Conservation (phyloP, 768 basidiomycete species). For the Tricholoma saponaceum region DNA sequence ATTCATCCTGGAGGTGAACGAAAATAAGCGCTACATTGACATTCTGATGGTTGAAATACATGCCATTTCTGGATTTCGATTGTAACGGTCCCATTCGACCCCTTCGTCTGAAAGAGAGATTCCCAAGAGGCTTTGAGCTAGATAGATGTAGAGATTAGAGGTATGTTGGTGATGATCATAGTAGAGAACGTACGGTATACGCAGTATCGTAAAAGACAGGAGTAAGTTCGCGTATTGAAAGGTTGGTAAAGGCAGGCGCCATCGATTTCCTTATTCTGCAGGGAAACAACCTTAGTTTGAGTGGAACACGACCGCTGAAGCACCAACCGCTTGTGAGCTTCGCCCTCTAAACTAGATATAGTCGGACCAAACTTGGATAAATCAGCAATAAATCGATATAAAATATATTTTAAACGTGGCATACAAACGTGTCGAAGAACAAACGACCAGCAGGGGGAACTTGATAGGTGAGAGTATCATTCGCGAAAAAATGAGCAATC, state of each 20-base stretch:
- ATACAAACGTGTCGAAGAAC: too few relatives aligned
- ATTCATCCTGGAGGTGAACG: slow-evolving; percentile 31
- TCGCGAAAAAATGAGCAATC: slow-evolving; percentile 18
- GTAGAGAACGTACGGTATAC: slow-evolving; percentile 28
- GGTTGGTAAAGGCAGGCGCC: slow-evolving; percentile 37
- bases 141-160: too few relatives aligned
- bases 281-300: background rate
- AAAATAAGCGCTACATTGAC: too few relatives aligned
- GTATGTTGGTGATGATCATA: background rate
- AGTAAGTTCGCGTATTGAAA: slow-evolving; percentile 32
- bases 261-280: slow-evolving; percentile 32
- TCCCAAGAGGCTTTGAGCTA: too few relatives aligned
- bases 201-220: slow-evolving; percentile 37
- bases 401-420: too few relatives aligned
- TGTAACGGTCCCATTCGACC: slow-evolving; percentile 27
- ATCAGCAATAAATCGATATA: too few relatives aligned
- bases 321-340: slow-evolving; percentile 18
- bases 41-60: slow-evolving; percentile 19
- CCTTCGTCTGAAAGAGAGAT: too few relatives aligned
- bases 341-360: slow-evolving; percentile 9
- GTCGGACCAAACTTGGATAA: too few relatives aligned
- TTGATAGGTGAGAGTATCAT: slow-evolving; percentile 11
- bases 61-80: slow-evolving; percentile 47
- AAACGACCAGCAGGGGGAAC: too few relatives aligned
- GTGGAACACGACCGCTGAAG: background rate